Base-by-base conservation (phyloP, 345 rosid species). In the Dovyalis caffra region DNA sequence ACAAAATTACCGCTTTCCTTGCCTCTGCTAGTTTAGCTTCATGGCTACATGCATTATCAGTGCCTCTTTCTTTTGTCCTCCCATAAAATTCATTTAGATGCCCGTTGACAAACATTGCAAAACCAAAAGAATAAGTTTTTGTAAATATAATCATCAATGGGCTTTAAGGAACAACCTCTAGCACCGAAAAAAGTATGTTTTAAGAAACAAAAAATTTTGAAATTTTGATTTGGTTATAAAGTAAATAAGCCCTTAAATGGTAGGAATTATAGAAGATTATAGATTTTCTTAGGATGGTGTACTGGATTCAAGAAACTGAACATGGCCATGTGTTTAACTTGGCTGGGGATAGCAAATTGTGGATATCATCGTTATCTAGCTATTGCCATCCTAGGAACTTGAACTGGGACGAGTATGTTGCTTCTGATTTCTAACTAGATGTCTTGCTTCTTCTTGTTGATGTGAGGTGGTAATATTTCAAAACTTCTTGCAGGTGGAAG, bases 401-500 rank as follows among this genome's bases (percentile, higher is more conserved):
- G 56, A 64, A 32, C 23, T 57, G 25, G 33, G 23, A n/a, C 4
- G 8, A 26, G 20, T 11, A 9, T 25, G 34, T 4, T 20, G 64
- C 26, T 58, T n/a, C 32, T 38, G 2, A 37, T 1, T 31, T 68
- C 25, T 34, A 21, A 51, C n/a, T 51, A 23, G 23, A 35, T 37
- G 10, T 32, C 25, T 47, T 43, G n/a, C 35, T 3, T 21, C 4
- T 40, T 31, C 26, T 15, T 63, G 25, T 2, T 37, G 11, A 5
- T 72, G 37, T 16, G 15, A 23, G 26, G 21, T 31, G 61, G 18
- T 40, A 38, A 28, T 29, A 3, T 26, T 0, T 43, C 20, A 5
- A 16, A n/a, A 73, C 20, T 66, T 37, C 49, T 29, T 71, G 77
- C 49, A 87, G 91, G 78, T 70, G 91, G 90, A 68, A 87, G 91